Evolutionary conservation across 2,329 filamentous ascomycete genomes (phyloP), one percentile per base, ranked within the genome.

Genomic region (Cordyceps farinosa): DNA sequence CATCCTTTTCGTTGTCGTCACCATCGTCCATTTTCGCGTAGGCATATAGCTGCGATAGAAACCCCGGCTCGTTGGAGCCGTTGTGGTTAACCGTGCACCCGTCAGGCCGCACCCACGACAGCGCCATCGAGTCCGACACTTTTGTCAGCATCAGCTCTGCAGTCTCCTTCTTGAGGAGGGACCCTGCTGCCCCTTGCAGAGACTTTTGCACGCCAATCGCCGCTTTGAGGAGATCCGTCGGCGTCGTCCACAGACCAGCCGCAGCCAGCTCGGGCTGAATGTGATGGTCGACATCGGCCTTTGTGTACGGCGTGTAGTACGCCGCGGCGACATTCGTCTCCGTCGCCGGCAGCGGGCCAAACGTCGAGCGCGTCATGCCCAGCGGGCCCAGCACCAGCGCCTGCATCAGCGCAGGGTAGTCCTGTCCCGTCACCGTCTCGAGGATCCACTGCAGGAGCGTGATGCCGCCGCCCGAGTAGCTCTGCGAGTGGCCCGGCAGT

Each of bases 241-340:
- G 69, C 3, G 68, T 70, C 29, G 66, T 70, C 68, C 67, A 70
- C 17, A 70, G 51, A 1, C 67, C 62, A 1, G 65, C 67, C 8
- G 67, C 67, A 3, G 65, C 66, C 13, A 64, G 48, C 47, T 67
- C 66, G 0, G 66, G 67, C 1, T 60, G 38, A 13, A 65, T 55
- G 13, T 59, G 63, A 13, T 65, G 65, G 29, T 34, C 42, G 22
- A 34, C 53, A 6, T 63, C 48, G 3, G 61, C 61, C 6, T 44
- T 51, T 22, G 61, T 66, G 40, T 60, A 57, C 10, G 45, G 61
- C 4, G 45, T 67, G 42, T 47, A 61, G 22, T 67, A 53, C 8
- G 59, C 54, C 6, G 53, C 44, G 4, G 68, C 66, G 1, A 40
- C 61, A 36, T 68, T 65, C 5, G 52, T 45, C 27, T 66, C 62